Evolutionary conservation across 805 yeast genomes (phyloP), one percentile per base, ranked within the genome.

Genomic region (Barnettozyma vustinii): DNA sequence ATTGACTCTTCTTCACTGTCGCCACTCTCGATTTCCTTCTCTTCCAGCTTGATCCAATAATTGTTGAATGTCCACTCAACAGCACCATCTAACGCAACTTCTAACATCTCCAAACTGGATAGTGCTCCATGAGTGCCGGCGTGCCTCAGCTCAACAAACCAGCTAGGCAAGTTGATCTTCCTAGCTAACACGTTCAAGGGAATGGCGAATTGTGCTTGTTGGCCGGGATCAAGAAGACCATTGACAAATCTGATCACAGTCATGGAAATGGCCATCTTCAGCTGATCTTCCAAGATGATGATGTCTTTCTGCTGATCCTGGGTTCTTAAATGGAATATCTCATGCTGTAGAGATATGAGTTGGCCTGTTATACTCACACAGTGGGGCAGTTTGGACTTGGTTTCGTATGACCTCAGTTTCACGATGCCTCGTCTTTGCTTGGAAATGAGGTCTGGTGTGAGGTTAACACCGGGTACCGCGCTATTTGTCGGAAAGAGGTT

Each of bases 81-180:
- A 0, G 96, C 96, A 44, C 76, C 69, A 5, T 65, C 60, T 2
- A 80, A 67, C 13, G 83, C 77, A n/a, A 70, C 60, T 36, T 95
- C 71, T n/a, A 91, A 70, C 66, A 86, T 73, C 37, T 76, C 80
- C 39, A 88, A 57, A 30, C 84, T 73, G 1, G 97, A 97, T 23
- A 94, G 65, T 16, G 72, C 70, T 58, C 92, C 98, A 64, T 94
- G 99, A 0, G 99, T 92, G 5, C 95, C 91, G 58, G 80, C 77
- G 64, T 94, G 98, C 48, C 99, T 74, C 27, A 89, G 62, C 60
- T 94, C 99, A 1, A 94, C 99, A 65, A 94, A 89, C 59, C 77
- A 77, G 30, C 83, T 73, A 0, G 98, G 96, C 21, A 94, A 69
- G 1, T 79, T 76, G 20, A 87, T 66, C 40, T 76, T 75, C 46